Percentiles rank a stretch among this genome's conserved stretches.
These are phyloP conservation scores for Ampelocalamus luodianensis DNA, from an alignment of 176 grass and related monocot genomes.

Conservation along the genomic window DNA sequence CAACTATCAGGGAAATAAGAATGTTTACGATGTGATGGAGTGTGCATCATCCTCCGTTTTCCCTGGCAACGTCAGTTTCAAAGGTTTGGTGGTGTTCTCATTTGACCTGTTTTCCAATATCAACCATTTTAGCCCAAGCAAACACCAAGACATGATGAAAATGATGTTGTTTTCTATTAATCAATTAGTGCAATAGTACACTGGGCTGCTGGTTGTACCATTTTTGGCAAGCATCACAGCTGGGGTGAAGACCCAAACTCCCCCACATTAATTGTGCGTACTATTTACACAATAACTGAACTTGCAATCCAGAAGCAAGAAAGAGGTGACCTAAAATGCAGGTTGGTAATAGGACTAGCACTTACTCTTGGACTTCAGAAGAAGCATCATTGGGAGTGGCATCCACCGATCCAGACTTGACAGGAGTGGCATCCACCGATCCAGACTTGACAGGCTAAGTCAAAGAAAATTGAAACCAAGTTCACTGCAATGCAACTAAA, in stretches of 20 bases:
- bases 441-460: conserved; percentile 69
- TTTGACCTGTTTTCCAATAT: conserved; percentile 49
- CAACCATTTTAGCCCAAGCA: conserved; percentile 36
- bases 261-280: background rate
- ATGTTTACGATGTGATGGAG: conserved; percentile 75
- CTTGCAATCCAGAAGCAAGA: conserved; percentile 1
- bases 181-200: conserved; percentile 1
- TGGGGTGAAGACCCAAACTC: background rate
- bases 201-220: background rate
- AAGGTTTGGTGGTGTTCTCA: conserved; percentile 43
- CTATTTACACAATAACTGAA: background rate
- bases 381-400: conserved; percentile 52
- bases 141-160: conserved; percentile 13
- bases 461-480: conserved; percentile 22
- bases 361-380: conserved; percentile 64
- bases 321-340: background rate
- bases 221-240: background rate
- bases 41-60: conserved; percentile 70
- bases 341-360: conserved; percentile 30
- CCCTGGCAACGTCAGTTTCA: conserved; percentile 37
- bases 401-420: conserved; percentile 70
- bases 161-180: background rate
- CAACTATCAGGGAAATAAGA: conserved; percentile 10
- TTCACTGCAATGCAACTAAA: conserved; percentile 40
- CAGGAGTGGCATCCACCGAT: conserved; percentile 51